Evolutionary conservation across 2,329 filamentous ascomycete species (phyloP), one percentile per base, ranked within the genome.

Genomic region (Monilinia vaccinii-corymbosi): DNA sequence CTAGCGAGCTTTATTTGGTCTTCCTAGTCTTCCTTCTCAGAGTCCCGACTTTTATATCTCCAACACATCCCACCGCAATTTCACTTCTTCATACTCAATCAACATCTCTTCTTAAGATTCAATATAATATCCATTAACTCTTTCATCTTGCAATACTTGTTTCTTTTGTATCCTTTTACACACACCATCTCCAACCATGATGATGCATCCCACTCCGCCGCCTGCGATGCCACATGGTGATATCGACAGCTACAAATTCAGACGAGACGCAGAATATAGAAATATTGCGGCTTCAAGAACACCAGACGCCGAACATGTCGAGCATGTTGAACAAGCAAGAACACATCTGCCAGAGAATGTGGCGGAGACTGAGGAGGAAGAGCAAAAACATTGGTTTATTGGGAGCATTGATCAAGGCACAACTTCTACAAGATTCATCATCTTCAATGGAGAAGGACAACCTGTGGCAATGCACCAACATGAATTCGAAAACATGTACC

Each of bases 381-480:
- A 63, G 49, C 52, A 64, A 36, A 63, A 76, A 45, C 75, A 86
- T 60, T 82, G 82, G 75, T 96, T 89, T 70, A 86, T 96, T 62
- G 91, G 91, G 62, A 89, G 88, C 67, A 92, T 96, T 71, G 91
- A 96, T 71, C 90, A 95, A 70, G 91, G 91, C 61, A 96, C 91
- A 14, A 96, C 91, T 36, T 93, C 88, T 61, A 89, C 91, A 38
- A 83, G 91, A 42, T 96, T 96, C 75, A 82, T 96, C 67, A 92
- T 97, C 71, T 96, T 96, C 76, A 86, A 96, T 74, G 84, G 84
- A 65, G 76, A 82, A 46, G 91, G 91, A 59, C 84, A 88, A 61
- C 88, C 89, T 4, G 82, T 94, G 48, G 90, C 88, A 42, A 86
- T 85, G 67, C 90, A 96, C 72, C 91, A 96, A 75, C 85, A 92